A percentile compares a stretch with the other conserved stretches of the same genome.
Evolutionary conservation across 2,329 filamentous ascomycete genomes (phyloP).

Genomic region (Fusarium continuum): DNA sequence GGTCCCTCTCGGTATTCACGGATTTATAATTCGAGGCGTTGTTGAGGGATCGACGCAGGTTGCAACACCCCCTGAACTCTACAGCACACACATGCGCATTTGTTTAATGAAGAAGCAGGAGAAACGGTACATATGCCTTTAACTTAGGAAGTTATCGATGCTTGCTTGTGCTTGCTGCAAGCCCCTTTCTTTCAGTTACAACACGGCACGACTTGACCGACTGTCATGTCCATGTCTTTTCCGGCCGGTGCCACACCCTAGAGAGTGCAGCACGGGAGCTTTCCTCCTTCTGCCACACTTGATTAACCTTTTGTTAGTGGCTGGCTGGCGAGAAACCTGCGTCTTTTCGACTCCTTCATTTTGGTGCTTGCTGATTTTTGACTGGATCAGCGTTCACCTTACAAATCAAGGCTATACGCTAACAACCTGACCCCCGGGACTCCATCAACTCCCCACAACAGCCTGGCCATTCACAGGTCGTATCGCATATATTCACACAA

Average conservation of each 20-base stretch:
- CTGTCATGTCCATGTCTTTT: slow-evolving; percentile 15
- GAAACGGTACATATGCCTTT: too few species aligned
- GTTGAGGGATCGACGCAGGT: slow-evolving; percentile 30
- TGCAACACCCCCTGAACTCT: slow-evolving; percentile 33
- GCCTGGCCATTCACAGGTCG: slow-evolving; percentile 25
- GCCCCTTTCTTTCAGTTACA: slow-evolving; percentile 21
- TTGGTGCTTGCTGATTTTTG: slow-evolving; percentile 14
- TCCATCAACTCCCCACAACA: slow-evolving; percentile 29
- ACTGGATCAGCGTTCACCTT: slow-evolving; percentile 17
- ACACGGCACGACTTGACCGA: slow-evolving; percentile 8
- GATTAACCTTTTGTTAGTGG: slow-evolving; percentile 12
- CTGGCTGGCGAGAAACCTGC: slow-evolving; percentile 15
- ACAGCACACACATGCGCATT: slow-evolving; percentile 16
- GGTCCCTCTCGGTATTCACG: slow-evolving; percentile 1
- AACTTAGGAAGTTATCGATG: not conserved
- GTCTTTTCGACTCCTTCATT: slow-evolving; percentile 2
- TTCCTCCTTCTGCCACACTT: slow-evolving; percentile 1
- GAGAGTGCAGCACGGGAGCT: not conserved
- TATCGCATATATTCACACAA: slow-evolving; percentile 26
- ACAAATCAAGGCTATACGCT: slow-evolving; percentile 31
- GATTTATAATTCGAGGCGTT: slow-evolving; percentile 20
- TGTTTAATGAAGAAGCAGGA: slow-evolving; percentile 6
- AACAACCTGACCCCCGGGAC: slow-evolving; percentile 22
- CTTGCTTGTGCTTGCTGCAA: slow-evolving; percentile 2
- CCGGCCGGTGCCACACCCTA: not conserved